Evolutionary conservation across 768 basidiomycete species (phyloP), one percentile per base, ranked within the genome.

Genomic region (Leccinum variicolor): DNA sequence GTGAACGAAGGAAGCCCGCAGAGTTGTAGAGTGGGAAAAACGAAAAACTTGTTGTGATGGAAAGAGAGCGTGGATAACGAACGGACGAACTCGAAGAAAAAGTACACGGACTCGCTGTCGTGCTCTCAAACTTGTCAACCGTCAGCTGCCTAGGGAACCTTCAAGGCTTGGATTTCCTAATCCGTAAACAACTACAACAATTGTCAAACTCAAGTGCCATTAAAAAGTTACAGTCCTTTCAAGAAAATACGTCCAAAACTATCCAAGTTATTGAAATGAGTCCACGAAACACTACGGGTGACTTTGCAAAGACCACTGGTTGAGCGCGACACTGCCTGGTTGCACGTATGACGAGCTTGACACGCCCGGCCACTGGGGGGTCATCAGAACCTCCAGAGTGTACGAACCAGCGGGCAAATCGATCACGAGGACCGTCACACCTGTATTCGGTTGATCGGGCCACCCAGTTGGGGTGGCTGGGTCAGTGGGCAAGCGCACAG

Each of bases 361-460:
- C 78, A 89, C 81, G 28, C 83, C 85, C 39, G 78, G 72, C 94
- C 94, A 98, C 66, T 96, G 90, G n/a, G 96, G 97, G 72, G 84
- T 94, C 77, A 98, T 89, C 69, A 98, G 71, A 52, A 98, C 87
- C 74, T 95, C 84, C 50, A 97, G 72, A 15, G 76, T 88, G 73
- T 91, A 87, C 49, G 75, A 74, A n/a, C 92, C 93, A 26, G 81
- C 78, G 6, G 87, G 74, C 13, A 81, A 64, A 62, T 75, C 79
- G 69, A 99, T 86, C 56, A 79, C 79, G 53, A 99, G 76, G 19
- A 98, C 94, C 14, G 82, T 86, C 57, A 94, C 90, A 25, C 83
- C 85, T 0, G 82, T 77, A 74, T 98, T 97, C 9, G 74, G 68
- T 70, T 91, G 90, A 73, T 95, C 92, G 6, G 78, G 64, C 66